Evolutionary conservation across 495 filamentous ascomycete species (phyloP).

Genomic region (Tetracladium setigerum): DNA sequence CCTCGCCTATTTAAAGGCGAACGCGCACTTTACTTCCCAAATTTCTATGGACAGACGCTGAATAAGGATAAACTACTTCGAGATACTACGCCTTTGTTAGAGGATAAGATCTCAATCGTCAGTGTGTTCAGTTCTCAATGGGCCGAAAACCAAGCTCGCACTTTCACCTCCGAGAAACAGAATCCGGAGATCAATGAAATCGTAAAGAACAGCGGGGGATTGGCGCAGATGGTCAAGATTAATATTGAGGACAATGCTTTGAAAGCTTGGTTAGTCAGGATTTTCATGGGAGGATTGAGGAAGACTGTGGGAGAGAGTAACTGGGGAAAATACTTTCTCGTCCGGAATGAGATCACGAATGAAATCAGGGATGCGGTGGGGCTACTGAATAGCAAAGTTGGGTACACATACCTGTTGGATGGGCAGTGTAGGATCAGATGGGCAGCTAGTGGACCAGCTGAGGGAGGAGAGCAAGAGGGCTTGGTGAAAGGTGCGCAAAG

Average conservation of each 20-base stretch:
- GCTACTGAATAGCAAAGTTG: slow-evolving; percentile 79
- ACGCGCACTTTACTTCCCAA: slow-evolving; percentile 84
- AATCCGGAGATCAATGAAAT: slow-evolving; percentile 58
- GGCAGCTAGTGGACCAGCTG: slow-evolving; percentile 80
- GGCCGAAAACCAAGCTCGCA: slow-evolving; percentile 73
- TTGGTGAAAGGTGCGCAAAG: slow-evolving; percentile 61
- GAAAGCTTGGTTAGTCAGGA: slow-evolving; percentile 64
- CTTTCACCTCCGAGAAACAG: slow-evolving; percentile 53
- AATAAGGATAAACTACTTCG: slow-evolving; percentile 29
- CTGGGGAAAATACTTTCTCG: slow-evolving; percentile 73
- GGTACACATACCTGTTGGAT: slow-evolving; percentile 92
- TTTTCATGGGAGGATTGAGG: slow-evolving; percentile 59
- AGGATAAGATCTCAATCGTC: slow-evolving; percentile 68
- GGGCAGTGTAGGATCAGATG: slow-evolving; percentile 82
- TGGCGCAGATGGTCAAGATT: slow-evolving; percentile 70
- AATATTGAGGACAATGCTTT: slow-evolving; percentile 78
- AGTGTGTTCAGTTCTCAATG: slow-evolving; percentile 73
- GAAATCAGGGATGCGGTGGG: slow-evolving; percentile 71
- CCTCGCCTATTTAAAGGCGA: slow-evolving; percentile 66
- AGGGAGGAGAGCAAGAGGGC: slow-evolving; percentile 59
- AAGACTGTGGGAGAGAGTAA: slow-evolving; percentile 46
- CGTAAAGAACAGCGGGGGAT: slow-evolving; percentile 34
- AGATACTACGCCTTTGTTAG: slow-evolving; percentile 66
- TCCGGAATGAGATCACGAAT: slow-evolving; percentile 67
- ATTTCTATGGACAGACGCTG: slow-evolving; percentile 73